Percentiles rank a stretch among this genome's conserved stretches.
Conservation (phyloP, 768 basidiomycete genomes). For the Coprinopsis strossmayeri region DNA sequence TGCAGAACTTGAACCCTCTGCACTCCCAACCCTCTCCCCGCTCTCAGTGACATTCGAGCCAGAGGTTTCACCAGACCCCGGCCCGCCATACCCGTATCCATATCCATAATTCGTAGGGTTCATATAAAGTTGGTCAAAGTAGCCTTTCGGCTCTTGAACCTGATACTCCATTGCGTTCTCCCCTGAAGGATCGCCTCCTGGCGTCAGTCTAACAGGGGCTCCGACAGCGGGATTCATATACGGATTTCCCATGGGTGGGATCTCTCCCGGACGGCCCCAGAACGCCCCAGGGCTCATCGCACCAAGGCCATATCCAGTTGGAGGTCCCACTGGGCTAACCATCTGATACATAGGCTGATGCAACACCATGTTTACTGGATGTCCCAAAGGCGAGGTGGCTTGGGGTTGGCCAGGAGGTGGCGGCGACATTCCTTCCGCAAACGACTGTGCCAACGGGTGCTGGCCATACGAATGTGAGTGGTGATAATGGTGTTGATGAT, state of each 20-base stretch:
- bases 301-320: constrained; percentile 54
- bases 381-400: not conserved
- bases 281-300: constrained; percentile 72
- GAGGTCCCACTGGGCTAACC: constrained; percentile 24
- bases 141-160: constrained; percentile 8
- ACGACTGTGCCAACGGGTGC: constrained; percentile 4
- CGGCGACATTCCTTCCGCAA: constrained; percentile 4
- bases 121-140: constrained; percentile 11
- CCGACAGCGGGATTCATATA: constrained; percentile 42
- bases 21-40: constrained; percentile 6
- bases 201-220: constrained; percentile 28
- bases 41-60: not conserved
- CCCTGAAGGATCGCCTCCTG: not conserved
- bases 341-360: constrained; percentile 11
- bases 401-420: not conserved
- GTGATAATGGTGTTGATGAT: constrained; percentile 1
- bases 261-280: constrained; percentile 54
- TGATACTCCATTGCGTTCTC: not conserved
- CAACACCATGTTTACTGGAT: constrained; percentile 13
- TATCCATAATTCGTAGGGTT: constrained; percentile 8
- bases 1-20: not conserved
- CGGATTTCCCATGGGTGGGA: constrained; percentile 26
- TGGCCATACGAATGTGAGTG: constrained; percentile 2
- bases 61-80: not conserved
- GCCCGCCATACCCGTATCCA: not conserved